These are phyloP conservation scores for Luffa acutangula DNA, from an alignment of 306 rosid genomes.

Conservation along the genomic window DNA sequence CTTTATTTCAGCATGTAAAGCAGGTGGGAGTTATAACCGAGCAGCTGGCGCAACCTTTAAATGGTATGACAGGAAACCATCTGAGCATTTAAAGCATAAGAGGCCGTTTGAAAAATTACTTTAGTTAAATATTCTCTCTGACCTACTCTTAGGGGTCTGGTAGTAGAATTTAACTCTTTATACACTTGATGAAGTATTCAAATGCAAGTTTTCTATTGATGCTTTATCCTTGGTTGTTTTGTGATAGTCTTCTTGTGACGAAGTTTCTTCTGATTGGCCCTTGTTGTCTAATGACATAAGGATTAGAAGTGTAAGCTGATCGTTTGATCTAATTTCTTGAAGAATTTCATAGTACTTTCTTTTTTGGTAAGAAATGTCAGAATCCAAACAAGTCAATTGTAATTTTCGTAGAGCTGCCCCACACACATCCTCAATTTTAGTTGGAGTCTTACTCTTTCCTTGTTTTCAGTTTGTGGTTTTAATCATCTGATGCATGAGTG, in stretches of 20 bases:
- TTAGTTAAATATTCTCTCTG: slow-evolving; percentile 10
- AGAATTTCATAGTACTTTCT: background rate
- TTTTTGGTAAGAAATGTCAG: background rate
- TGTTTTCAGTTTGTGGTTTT: background rate
- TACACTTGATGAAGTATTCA: background rate
- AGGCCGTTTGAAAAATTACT: slow-evolving; percentile 42
- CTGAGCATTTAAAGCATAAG: slow-evolving; percentile 53
- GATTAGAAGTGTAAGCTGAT: background rate
- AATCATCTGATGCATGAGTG: background rate
- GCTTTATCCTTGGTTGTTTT: background rate
- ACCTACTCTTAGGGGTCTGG: background rate
- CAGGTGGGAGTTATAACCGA: slow-evolving; percentile 67
- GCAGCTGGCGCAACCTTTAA: slow-evolving; percentile 83
- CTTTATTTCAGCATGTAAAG: slow-evolving; percentile 61
- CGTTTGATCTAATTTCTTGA: background rate
- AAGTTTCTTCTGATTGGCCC: background rate
- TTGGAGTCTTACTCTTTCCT: background rate
- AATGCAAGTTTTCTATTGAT: background rate
- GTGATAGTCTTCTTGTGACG: background rate
- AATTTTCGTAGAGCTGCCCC: background rate
- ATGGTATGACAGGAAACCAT: slow-evolving; percentile 91
- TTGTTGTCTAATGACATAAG: background rate
- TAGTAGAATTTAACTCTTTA: background rate
- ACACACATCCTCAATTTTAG: background rate
- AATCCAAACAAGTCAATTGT: background rate